Percentiles rank a stretch among this genome's conserved stretches.
These are phyloP conservation scores for Rickenella mellea DNA, from an alignment of 768 basidiomycete genomes.

Conservation along the genomic window DNA sequence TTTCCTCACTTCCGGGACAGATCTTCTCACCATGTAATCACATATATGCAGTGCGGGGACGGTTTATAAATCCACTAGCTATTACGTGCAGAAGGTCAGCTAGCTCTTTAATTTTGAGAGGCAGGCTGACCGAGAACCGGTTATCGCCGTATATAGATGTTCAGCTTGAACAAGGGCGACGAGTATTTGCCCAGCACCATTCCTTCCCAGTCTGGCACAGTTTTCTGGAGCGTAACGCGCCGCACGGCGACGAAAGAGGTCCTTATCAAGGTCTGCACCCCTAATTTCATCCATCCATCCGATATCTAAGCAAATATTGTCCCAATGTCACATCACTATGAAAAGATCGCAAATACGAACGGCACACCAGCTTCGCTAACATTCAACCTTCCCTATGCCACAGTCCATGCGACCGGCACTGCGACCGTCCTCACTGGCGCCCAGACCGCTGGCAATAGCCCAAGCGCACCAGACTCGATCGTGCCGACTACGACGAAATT, in stretches of 20 bases:
- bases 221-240: slow-evolving; percentile 53
- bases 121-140: not conserved
- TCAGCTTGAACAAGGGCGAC: slow-evolving; percentile 54
- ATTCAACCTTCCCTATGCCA: slow-evolving; percentile 49
- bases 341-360: slow-evolving; percentile 49
- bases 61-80: slow-evolving; percentile 54
- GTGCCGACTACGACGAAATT: slow-evolving; percentile 37
- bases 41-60: slow-evolving; percentile 35
- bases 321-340: no score
- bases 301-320: not conserved
- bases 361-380: slow-evolving; percentile 29
- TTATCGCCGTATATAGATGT: slow-evolving; percentile 47
- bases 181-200: slow-evolving; percentile 57
- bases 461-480: slow-evolving; percentile 35
- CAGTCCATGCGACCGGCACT: slow-evolving; percentile 33
- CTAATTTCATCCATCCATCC: not conserved
- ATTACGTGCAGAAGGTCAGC: slow-evolving; percentile 50
- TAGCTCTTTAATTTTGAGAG: not conserved
- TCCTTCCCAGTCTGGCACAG: slow-evolving; percentile 33
- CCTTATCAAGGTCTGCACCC: slow-evolving; percentile 45
- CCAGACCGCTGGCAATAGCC: slow-evolving; percentile 45
- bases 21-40: no score
- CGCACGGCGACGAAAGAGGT: slow-evolving; percentile 26
- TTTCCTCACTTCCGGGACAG: not conserved
- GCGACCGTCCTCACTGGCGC: slow-evolving; percentile 42